Conservation (phyloP, 2,329 filamentous ascomycete genomes). For the Pseudogymnoascus verrucosus region DNA sequence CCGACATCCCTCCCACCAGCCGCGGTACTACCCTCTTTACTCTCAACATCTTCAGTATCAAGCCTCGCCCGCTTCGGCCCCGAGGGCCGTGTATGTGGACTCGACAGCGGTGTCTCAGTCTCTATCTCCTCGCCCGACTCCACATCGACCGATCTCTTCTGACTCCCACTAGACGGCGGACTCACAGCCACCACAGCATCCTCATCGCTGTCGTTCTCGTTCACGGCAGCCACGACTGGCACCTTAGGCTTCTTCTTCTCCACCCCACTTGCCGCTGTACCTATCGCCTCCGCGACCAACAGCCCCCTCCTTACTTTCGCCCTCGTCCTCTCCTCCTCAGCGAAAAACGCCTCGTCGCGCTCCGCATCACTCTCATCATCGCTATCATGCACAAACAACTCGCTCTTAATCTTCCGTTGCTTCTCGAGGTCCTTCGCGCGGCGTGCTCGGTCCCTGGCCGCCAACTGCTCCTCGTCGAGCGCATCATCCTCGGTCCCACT, state of each 20-base stretch:
- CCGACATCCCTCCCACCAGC: background rate
- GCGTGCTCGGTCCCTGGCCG: constrained; percentile 50
- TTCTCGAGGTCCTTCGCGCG: constrained; percentile 68
- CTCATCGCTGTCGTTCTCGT: background rate
- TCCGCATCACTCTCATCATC: constrained; percentile 87
- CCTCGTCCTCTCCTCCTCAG: constrained; percentile 60
- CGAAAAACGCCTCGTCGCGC: constrained; percentile 67
- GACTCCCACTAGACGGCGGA: background rate
- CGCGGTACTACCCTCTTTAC: background rate
- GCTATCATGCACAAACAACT: constrained; percentile 69
- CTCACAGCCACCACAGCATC: background rate
- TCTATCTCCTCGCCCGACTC: background rate
- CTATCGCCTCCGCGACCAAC: constrained; percentile 34
- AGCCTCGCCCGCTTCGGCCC: constrained; percentile 2
- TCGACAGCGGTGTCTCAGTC: background rate
- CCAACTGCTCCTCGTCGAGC: constrained; percentile 54
- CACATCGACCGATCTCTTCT: background rate
- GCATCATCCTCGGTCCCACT: constrained; percentile 34
- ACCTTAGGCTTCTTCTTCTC: constrained; percentile 48
- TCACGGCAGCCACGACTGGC: constrained; percentile 31
- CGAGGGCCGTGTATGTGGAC: background rate
- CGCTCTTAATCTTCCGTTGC: constrained; percentile 72
- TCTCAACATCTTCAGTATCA: background rate
- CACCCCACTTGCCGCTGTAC: constrained; percentile 38
- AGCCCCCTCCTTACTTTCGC: constrained; percentile 20